Evolutionary conservation across 129 eudicot species (phyloP).

Genomic region (Flaveria trinervia): DNA sequence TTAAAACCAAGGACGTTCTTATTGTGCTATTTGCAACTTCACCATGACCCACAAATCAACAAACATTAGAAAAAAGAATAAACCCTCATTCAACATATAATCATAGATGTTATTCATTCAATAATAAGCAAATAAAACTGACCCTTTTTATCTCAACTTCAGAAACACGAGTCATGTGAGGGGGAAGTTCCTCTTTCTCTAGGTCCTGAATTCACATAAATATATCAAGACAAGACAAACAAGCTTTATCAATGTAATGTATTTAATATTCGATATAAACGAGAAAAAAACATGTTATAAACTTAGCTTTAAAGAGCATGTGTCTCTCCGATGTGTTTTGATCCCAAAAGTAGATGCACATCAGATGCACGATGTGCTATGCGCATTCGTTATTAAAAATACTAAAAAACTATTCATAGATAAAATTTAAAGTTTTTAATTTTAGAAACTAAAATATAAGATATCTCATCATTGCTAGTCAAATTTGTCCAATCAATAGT

Average conservation of each 20-base stretch:
- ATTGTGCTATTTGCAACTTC: background rate
- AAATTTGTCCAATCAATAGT: too few species aligned
- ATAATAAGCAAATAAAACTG: background rate
- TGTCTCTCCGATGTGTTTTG: too few species aligned
- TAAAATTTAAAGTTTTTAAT: too few species aligned
- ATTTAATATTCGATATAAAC: background rate
- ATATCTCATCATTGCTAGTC: too few species aligned
- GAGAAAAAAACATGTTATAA: background rate
- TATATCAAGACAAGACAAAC: background rate
- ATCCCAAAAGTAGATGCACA: too few species aligned
- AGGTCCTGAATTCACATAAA: slow-evolving; percentile 25
- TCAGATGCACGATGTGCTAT: too few species aligned
- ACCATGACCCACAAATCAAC: background rate
- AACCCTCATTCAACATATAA: background rate
- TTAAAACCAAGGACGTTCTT: too few species aligned
- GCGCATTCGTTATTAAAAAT: too few species aligned
- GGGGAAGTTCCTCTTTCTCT: slow-evolving; percentile 37
- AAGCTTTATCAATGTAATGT: background rate
- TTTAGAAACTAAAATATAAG: too few species aligned
- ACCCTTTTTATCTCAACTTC: slow-evolving; percentile 42
- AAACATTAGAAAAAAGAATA: background rate
- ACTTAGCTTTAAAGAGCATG: background rate
- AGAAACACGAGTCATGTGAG: slow-evolving; percentile 42
- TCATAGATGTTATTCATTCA: background rate
- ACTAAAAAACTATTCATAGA: too few species aligned